Evolutionary conservation across 768 basidiomycete species (phyloP), one percentile per base, ranked within the genome.

Genomic region (Hypholoma fasciculare): DNA sequence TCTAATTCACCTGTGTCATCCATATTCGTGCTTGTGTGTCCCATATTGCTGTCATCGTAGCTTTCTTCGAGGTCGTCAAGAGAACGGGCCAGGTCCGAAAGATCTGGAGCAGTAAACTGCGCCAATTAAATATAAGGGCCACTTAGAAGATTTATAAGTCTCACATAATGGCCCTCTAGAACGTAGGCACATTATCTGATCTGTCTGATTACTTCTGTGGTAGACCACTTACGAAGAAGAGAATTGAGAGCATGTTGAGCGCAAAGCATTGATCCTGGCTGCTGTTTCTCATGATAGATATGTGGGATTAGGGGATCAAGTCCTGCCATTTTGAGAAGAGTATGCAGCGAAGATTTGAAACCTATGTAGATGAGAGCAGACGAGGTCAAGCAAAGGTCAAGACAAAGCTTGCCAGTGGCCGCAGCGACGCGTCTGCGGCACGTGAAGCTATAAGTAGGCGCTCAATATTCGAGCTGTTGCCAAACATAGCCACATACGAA

Each of bases 201-300:
- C 12, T 47, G 12, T 8, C 23, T 44, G 44, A 52, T 48, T 39
- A 39, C 11, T 49, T 23, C 26, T 56, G 61, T 17, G 56, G 19
- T 43, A 49, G 23, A 48, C 48, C 42, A 80, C 88, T 61, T 64
- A 93, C 92, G 92, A 30, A 94, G 78, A 17, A 94, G 77, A 16
- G 83, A 83, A 68, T 94, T 94, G 34, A 94, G 77, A 7, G 92
- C 90, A 73, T 94, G 90, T 67, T 94, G 92, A 12, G 92, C 92
- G 68, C 92, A 94, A 30, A 94, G 81, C 83, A 90, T 90, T 2
- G 90, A 92, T 20, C 90, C 90, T 56, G 73, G 61, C 67, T 92
- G 82, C 70, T 94, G 92, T 60, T 70, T 82, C 68, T 94, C 91
- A 71, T 92, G 90, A 69, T 93, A 93, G 57, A 94, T 88, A 9